A percentile compares a stretch with the other conserved stretches of the same genome.
phyloP scores from a whole-genome alignment of 208 protist genomes.

The Leishmania arabica region DNA sequence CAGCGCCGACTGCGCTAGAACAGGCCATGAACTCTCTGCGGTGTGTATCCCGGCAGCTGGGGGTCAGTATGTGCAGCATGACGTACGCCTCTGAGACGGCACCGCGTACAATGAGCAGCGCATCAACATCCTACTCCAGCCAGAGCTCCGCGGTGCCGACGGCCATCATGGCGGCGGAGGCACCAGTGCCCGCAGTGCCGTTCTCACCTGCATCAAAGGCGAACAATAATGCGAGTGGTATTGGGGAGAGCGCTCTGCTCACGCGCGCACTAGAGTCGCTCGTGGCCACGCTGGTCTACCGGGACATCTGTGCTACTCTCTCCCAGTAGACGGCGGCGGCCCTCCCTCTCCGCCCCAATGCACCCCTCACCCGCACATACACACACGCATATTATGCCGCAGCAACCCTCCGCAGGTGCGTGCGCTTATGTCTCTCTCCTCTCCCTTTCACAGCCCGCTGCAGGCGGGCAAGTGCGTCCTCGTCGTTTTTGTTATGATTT shows the following conservation, averaged over 20 bases:
- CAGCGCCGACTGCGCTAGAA: slow-evolving; percentile 11
- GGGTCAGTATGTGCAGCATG: slow-evolving; percentile 2
- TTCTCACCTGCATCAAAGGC: neutral
- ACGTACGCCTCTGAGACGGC: slow-evolving; percentile 3
- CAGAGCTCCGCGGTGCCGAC: neutral
- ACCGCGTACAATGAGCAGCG: neutral
- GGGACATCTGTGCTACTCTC: slow-evolving; percentile 8
- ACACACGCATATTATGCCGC: neutral
- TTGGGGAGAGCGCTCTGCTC: neutral
- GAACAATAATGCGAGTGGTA: neutral
- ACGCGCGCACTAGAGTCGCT: slow-evolving; percentile 26
- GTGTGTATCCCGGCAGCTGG: slow-evolving; percentile 14
- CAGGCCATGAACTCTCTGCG: slow-evolving; percentile 20
- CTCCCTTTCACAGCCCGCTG: neutral
- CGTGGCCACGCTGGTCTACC: slow-evolving; percentile 29
- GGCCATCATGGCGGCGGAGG: neutral
- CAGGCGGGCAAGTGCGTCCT: neutral
- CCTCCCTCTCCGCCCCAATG: neutral
- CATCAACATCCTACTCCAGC: neutral
- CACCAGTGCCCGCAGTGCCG: neutral
- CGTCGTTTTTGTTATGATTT: neutral
- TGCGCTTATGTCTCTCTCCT: neutral
- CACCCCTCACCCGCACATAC: neutral
- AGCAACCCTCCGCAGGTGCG: neutral
- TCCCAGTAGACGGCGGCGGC: neutral